Percentiles rank a stretch among this genome's conserved stretches.
phyloP scores from a whole-genome alignment of 805 yeast genomes.

The Peterozyma toletana region DNA sequence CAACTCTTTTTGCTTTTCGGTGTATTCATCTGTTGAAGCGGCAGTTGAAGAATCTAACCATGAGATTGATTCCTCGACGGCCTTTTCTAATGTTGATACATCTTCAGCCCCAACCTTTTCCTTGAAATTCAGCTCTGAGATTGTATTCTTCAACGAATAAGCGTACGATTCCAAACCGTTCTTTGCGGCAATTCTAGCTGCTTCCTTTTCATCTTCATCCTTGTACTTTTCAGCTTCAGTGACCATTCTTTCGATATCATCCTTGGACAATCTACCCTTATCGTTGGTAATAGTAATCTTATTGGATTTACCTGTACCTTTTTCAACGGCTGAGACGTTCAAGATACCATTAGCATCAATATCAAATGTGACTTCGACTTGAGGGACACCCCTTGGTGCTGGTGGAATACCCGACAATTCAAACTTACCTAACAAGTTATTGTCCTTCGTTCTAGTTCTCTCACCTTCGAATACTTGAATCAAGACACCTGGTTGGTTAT shows the following conservation, averaged over 20 bases:
- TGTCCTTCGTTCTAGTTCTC: conserved; percentile 69
- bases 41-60: conserved; percentile 88
- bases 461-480: conserved; percentile 79
- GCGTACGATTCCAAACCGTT: conserved; percentile 52
- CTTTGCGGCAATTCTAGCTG: conserved; percentile 48
- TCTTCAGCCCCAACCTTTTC: conserved; percentile 50
- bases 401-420: conserved; percentile 66
- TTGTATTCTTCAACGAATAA: conserved; percentile 43
- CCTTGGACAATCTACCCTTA: conserved; percentile 49
- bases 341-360: conserved; percentile 77
- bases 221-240: conserved; percentile 57
- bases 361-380: conserved; percentile 68
- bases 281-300: conserved; percentile 41
- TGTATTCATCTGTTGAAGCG: conserved; percentile 78
- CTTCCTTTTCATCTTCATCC: conserved; percentile 57
- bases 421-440: conserved; percentile 71
- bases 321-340: conserved; percentile 51
- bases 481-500: conserved; percentile 79
- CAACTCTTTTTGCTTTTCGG: conserved; percentile 85
- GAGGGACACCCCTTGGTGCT: conserved; percentile 76
- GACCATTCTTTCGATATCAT: conserved; percentile 60
- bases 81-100: conserved; percentile 55
- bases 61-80: conserved; percentile 68
- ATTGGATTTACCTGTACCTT: conserved; percentile 44
- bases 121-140: conserved; percentile 22